A percentile compares a stretch with the other conserved stretches of the same genome.
phyloP scores from a whole-genome alignment of 2,329 filamentous ascomycete species.

The Penicillium sp. region DNA sequence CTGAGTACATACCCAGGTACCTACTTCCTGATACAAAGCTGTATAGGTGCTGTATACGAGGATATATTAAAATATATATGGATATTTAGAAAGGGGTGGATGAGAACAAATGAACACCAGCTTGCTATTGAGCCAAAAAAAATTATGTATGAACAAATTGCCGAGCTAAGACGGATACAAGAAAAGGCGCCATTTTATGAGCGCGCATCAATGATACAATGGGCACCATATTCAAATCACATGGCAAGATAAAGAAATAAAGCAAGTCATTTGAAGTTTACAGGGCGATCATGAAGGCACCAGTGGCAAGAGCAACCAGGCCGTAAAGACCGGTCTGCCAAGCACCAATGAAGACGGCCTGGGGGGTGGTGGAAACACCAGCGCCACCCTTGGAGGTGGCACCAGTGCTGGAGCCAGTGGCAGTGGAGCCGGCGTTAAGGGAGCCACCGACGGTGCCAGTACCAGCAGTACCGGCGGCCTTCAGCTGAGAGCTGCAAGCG shows the following conservation, averaged over 20 bases:
- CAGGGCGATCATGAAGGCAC: constrained; percentile 50
- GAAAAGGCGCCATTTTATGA: constrained; percentile 4
- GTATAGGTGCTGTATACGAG: no score
- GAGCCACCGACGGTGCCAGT: constrained; percentile 41
- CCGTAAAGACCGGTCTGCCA: constrained; percentile 47
- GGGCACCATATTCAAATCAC: constrained; percentile 3
- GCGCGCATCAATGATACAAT: not conserved
- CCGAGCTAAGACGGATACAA: constrained; percentile 7
- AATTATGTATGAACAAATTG: constrained; percentile 19
- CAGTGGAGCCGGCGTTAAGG: constrained; percentile 30
- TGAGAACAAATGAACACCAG: constrained; percentile 3
- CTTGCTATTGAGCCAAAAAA: constrained; percentile 5
- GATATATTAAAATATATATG: not conserved
- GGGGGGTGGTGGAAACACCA: constrained; percentile 32
- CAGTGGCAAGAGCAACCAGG: constrained; percentile 45
- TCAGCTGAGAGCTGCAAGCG: constrained; percentile 23
- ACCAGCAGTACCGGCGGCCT: constrained; percentile 36
- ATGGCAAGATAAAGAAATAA: constrained; percentile 5
- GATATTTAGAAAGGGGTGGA: not conserved
- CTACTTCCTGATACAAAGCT: no score
- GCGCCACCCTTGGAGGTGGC: constrained; percentile 36
- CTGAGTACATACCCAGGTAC: no score
- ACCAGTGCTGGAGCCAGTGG: constrained; percentile 14
- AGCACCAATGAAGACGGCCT: constrained; percentile 40
- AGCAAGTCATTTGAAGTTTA: constrained; percentile 28